Evolutionary conservation across 345 rosid species (phyloP).

Genomic region (Isatis tinctoria): DNA sequence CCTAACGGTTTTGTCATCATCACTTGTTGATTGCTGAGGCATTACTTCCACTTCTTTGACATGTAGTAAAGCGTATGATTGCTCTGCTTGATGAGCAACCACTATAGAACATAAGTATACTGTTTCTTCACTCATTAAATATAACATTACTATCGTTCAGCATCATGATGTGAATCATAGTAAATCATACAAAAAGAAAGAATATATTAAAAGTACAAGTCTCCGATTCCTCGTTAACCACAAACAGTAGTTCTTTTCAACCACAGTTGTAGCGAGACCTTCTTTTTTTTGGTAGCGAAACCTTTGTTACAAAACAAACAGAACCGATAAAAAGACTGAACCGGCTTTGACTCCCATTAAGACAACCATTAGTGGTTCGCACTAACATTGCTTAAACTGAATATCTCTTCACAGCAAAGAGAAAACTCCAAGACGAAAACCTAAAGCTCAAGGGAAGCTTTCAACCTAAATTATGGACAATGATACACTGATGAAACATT

Average conservation of each 20-base stretch:
- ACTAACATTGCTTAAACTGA: not conserved
- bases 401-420: not conserved
- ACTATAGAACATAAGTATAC: not conserved
- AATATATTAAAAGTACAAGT: not conserved
- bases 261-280: not conserved
- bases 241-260: not conserved
- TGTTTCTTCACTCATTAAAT: not conserved
- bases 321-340: not conserved
- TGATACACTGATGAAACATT: not conserved
- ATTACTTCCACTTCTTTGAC: not conserved
- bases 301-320: not conserved
- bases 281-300: too few species aligned
- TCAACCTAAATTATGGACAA: not conserved
- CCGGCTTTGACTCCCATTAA: not conserved
- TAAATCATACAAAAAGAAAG: too few species aligned
- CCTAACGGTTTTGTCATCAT: not conserved
- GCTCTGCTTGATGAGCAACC: not conserved
- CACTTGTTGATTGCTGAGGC: not conserved
- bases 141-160: not conserved
- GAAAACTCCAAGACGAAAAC: not conserved
- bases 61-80: not conserved
- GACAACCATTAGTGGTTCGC: not conserved
- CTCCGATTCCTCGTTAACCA: not conserved
- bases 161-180: too few species aligned
- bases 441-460: not conserved